Percentiles rank a stretch among this genome's conserved stretches.
phyloP scores from a whole-genome alignment of 257 asterid species.

The Fraxinus quadrangulata region DNA sequence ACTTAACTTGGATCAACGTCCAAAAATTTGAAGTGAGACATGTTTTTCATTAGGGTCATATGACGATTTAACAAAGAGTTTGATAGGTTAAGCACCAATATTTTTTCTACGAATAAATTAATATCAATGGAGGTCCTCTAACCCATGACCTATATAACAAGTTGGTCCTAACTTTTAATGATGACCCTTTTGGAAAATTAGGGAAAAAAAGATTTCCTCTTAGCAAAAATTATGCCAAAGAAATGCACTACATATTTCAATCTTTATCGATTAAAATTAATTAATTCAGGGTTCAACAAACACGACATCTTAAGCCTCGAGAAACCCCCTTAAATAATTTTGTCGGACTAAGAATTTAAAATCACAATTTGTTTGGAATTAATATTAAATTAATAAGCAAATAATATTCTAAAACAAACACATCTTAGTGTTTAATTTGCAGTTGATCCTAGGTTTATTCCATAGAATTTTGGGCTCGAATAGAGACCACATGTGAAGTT shows the following conservation, averaged over 20 bases:
- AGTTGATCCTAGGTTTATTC: conserved; percentile 29
- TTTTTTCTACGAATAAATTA: too few relatives aligned
- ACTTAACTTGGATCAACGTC: too few relatives aligned
- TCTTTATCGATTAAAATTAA: too few relatives aligned
- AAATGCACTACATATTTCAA: too few relatives aligned
- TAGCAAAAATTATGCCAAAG: too few relatives aligned
- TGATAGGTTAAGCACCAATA: too few relatives aligned
- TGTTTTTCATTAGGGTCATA: too few relatives aligned
- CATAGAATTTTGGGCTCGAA: conserved; percentile 21
- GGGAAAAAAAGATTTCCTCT: too few relatives aligned
- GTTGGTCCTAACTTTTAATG: background rate
- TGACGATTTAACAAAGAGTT: too few relatives aligned
- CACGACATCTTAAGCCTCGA: background rate
- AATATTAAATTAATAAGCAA: background rate
- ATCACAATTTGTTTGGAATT: background rate
- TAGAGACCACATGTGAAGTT: conserved; percentile 32
- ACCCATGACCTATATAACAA: background rate
- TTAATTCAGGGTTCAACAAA: too few relatives aligned
- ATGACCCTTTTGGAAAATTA: too few relatives aligned
- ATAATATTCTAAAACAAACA: conserved; percentile 23
- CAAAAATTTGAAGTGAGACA: too few relatives aligned
- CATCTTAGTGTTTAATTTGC: conserved; percentile 15
- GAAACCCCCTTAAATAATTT: background rate
- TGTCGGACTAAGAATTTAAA: background rate
- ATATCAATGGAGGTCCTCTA: background rate